Conservation (phyloP, 768 basidiomycete genomes). For the Mycena olivaceomarginata region DNA sequence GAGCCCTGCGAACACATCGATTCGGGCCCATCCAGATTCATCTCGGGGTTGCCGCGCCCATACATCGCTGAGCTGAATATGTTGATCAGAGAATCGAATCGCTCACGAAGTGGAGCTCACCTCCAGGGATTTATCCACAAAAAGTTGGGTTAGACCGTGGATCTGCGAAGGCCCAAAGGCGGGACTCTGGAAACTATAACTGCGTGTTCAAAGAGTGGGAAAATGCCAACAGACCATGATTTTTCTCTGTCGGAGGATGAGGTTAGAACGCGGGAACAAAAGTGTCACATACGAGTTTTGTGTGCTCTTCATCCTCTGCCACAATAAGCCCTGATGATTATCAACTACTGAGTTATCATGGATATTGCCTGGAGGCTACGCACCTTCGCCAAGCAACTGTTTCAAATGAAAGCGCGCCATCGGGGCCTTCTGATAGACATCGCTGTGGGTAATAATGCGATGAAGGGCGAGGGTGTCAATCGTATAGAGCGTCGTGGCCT, state of each 20-base stretch:
- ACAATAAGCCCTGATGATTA: conserved; percentile 12
- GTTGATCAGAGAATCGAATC: neutral
- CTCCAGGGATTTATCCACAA: conserved; percentile 58
- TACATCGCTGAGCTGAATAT: conserved; percentile 22
- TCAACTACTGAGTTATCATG: neutral
- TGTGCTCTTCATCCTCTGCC: conserved; percentile 34
- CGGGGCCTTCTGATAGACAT: conserved; percentile 28
- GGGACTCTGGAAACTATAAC: conserved; percentile 55
- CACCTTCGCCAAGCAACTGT: conserved; percentile 8
- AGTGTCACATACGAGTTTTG: conserved; percentile 9
- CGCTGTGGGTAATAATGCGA: conserved; percentile 13
- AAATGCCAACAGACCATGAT: conserved; percentile 5
- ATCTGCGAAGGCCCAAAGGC: conserved; percentile 65
- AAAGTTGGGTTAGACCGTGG: conserved; percentile 57
- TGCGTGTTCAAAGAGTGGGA: neutral
- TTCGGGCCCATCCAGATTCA: conserved; percentile 15
- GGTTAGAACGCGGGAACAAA: neutral
- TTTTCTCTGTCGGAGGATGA: neutral
- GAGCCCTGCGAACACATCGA: conserved; percentile 70
- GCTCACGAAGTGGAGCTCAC: conserved; percentile 39
- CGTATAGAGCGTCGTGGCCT: conserved; percentile 21
- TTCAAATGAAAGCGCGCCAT: neutral
- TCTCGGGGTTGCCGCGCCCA: conserved; percentile 8
- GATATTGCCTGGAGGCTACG: neutral
- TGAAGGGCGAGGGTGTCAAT: conserved; percentile 18